phyloP scores from a whole-genome alignment of 306 rosid genomes.

The Mimosa bimucronata region DNA sequence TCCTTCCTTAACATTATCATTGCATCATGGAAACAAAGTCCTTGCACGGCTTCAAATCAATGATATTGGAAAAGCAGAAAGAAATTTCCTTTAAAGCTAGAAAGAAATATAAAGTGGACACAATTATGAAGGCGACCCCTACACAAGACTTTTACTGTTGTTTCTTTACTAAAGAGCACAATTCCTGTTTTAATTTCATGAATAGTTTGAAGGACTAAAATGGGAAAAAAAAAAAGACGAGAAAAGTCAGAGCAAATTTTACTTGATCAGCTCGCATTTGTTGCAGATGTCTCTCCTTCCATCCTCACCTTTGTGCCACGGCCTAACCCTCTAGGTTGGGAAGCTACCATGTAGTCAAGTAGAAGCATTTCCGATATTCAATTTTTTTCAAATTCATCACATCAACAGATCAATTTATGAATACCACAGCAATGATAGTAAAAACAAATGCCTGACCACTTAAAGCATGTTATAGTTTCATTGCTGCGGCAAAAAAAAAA shows the following conservation, averaged over 20 bases:
- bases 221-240: background rate
- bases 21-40: constrained; percentile 18
- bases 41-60: constrained; percentile 20
- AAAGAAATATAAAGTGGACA: constrained; percentile 13
- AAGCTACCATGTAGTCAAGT: background rate
- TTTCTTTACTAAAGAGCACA: background rate
- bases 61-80: constrained; percentile 16
- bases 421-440: background rate
- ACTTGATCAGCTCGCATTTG: background rate
- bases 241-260: background rate
- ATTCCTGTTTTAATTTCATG: background rate
- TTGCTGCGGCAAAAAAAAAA: too few species aligned
- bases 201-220: background rate
- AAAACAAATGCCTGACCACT: background rate
- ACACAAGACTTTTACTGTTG: constrained; percentile 9
- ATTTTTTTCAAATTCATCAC: background rate
- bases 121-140: constrained; percentile 18
- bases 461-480: too few species aligned
- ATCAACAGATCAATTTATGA: background rate
- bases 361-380: background rate
- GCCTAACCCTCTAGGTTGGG: background rate
- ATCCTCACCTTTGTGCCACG: background rate
- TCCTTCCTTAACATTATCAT: constrained; percentile 34
- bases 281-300: background rate
- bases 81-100: constrained; percentile 30